Evolutionary conservation across 495 filamentous ascomycete genomes (phyloP).

Genomic region (Trichocladium uniseriatum): DNA sequence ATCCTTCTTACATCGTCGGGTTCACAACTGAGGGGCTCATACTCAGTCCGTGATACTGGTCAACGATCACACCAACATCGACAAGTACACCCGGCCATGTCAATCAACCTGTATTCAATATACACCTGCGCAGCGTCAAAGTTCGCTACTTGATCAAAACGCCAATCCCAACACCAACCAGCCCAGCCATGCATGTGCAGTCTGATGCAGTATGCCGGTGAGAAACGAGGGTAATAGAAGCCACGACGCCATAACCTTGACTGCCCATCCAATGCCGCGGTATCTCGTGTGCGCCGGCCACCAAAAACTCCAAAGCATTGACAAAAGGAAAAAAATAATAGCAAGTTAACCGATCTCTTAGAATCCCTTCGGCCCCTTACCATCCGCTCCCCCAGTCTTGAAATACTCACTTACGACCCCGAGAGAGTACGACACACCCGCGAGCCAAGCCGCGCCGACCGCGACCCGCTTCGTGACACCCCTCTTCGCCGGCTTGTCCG

Average conservation of each 20-base stretch:
- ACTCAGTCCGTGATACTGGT: too few relatives aligned
- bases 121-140: too few relatives aligned
- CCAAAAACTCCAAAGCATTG: neutral
- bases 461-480: slow-evolving; percentile 42
- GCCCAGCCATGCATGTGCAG: too few relatives aligned
- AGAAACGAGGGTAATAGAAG: neutral
- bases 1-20: too few relatives aligned
- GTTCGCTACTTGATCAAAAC: too few relatives aligned
- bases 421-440: slow-evolving; percentile 55
- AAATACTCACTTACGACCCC: slow-evolving; percentile 63
- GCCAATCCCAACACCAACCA: too few relatives aligned
- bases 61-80: too few relatives aligned
- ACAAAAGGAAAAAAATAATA: neutral
- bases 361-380: slow-evolving; percentile 45
- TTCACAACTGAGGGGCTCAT: too few relatives aligned
- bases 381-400: slow-evolving; percentile 47
- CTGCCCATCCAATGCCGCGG: neutral
- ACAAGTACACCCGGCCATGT: too few relatives aligned
- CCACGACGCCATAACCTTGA: too few relatives aligned
- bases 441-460: slow-evolving; percentile 50
- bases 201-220: too few relatives aligned
- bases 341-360: slow-evolving; percentile 10
- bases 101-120: too few relatives aligned
- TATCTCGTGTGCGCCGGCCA: neutral
- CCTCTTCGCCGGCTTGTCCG: slow-evolving; percentile 16